These are phyloP conservation scores for Hypoxylon sp. DNA, from an alignment of 2,329 filamentous ascomycete genomes.

Conservation along the genomic window DNA sequence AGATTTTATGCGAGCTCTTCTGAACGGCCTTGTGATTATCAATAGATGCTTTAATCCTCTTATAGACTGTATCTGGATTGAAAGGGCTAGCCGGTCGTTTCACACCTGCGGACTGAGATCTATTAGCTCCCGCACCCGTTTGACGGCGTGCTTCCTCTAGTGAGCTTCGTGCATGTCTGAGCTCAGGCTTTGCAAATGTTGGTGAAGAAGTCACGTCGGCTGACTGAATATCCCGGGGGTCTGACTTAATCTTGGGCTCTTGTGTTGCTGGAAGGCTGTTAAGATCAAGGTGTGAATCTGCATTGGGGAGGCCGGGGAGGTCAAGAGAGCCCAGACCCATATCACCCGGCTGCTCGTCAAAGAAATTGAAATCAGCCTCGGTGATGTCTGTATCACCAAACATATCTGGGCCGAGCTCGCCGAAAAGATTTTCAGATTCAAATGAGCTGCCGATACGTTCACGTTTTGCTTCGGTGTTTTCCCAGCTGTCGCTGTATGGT, in stretches of 20 bases:
- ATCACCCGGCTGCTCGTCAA: constrained; percentile 71
- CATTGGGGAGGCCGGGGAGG: constrained; percentile 48
- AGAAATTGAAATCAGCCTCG: constrained; percentile 87
- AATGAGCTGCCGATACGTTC: constrained; percentile 59
- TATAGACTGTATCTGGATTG: constrained; percentile 69
- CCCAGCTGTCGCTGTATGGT: constrained; percentile 57
- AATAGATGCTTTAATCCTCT: constrained; percentile 66
- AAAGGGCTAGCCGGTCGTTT: constrained; percentile 70
- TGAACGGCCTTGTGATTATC: constrained; percentile 45
- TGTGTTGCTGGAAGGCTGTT: constrained; percentile 35
- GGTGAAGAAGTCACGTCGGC: constrained; percentile 37
- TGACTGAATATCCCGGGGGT: constrained; percentile 35
- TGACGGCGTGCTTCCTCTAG: constrained; percentile 57
- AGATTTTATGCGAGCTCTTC: constrained; percentile 45
- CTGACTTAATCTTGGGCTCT: constrained; percentile 39
- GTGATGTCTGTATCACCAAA: constrained; percentile 82
- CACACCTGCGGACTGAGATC: constrained; percentile 50
- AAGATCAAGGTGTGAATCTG: constrained; percentile 41
- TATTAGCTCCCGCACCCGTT: constrained; percentile 47
- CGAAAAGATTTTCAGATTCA: constrained; percentile 73
- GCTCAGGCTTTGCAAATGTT: constrained; percentile 70
- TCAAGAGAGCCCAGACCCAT: constrained; percentile 56
- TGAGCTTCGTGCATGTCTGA: constrained; percentile 69
- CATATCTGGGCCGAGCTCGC: constrained; percentile 75
- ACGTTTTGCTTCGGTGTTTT: constrained; percentile 58